phyloP scores from a whole-genome alignment of 2,329 filamentous ascomycete genomes.

The Chaetothyriales sp. region DNA sequence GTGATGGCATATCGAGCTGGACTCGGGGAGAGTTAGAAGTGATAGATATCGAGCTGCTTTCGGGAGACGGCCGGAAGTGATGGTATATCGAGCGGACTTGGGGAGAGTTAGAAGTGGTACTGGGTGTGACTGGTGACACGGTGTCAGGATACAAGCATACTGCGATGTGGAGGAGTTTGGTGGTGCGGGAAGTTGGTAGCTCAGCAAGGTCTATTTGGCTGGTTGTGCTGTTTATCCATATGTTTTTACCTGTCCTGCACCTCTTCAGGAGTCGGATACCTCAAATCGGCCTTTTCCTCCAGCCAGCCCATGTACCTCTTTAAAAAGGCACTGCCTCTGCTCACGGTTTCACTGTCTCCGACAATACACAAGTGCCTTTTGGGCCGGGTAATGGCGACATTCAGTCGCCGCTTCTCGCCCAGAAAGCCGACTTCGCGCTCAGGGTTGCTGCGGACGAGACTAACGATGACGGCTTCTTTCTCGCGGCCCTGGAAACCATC shows the following conservation, averaged over 20 bases:
- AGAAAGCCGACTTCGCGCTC: constrained; percentile 85
- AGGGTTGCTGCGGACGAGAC: constrained; percentile 80
- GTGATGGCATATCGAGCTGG: too few relatives aligned
- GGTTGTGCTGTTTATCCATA: constrained; percentile 1
- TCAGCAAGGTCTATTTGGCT: too few relatives aligned
- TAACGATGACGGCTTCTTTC: constrained; percentile 89
- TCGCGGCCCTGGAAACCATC: constrained; percentile 96
- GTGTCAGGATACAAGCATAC: too few relatives aligned
- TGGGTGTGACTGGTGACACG: too few relatives aligned
- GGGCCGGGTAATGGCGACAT: constrained; percentile 94
- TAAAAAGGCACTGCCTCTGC: constrained; percentile 70
- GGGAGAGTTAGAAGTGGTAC: too few relatives aligned
- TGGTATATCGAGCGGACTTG: too few relatives aligned
- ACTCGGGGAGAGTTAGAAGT: too few relatives aligned
- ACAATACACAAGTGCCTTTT: constrained; percentile 81
- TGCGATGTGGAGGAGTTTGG: too few relatives aligned
- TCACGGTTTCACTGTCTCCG: constrained; percentile 83
- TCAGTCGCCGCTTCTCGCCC: constrained; percentile 78
- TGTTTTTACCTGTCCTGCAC: constrained; percentile 14
- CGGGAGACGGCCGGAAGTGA: too few relatives aligned
- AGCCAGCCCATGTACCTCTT: constrained; percentile 84
- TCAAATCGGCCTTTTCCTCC: constrained; percentile 76
- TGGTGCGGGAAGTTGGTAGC: too few relatives aligned
- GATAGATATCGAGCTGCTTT: too few relatives aligned
- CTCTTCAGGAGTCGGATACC: constrained; percentile 61